Evolutionary conservation across 2,329 filamentous ascomycete genomes (phyloP).

Genomic region (Aspergillus floridensis): DNA sequence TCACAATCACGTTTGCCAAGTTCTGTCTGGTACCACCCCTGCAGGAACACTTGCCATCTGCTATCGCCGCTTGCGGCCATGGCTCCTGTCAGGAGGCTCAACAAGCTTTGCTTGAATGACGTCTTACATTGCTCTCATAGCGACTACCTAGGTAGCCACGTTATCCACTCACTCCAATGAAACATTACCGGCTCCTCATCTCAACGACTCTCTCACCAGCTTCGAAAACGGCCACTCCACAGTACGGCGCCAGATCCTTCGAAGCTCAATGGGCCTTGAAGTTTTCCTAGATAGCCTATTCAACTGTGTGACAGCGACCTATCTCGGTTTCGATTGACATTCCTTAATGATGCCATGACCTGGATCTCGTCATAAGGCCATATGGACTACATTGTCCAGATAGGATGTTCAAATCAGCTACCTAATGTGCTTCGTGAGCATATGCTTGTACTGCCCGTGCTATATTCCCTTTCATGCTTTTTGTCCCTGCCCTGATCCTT

Average conservation of each 20-base stretch:
- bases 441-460: too few species aligned
- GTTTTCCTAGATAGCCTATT: neutral
- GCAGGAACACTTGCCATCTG: neutral
- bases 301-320: neutral
- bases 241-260: neutral
- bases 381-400: too few species aligned
- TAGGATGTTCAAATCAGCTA: too few species aligned
- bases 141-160: neutral
- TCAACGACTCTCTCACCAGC: neutral
- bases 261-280: neutral
- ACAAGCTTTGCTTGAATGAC: neutral
- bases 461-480: neutral
- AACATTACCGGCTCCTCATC: neutral
- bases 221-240: neutral
- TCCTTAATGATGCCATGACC: neutral
- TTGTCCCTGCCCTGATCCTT: constrained; percentile 1
- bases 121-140: neutral
- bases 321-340: neutral
- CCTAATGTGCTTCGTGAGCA: too few species aligned
- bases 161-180: neutral
- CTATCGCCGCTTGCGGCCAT: constrained; percentile 1
- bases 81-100: neutral
- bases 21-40: constrained; percentile 2
- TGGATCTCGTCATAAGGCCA: neutral
- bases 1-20: neutral